Percentiles rank a stretch among this genome's conserved stretches.
These are phyloP conservation scores for Aspergillus sp. DNA, from an alignment of 2,329 filamentous ascomycete species.

Conservation along the genomic window DNA sequence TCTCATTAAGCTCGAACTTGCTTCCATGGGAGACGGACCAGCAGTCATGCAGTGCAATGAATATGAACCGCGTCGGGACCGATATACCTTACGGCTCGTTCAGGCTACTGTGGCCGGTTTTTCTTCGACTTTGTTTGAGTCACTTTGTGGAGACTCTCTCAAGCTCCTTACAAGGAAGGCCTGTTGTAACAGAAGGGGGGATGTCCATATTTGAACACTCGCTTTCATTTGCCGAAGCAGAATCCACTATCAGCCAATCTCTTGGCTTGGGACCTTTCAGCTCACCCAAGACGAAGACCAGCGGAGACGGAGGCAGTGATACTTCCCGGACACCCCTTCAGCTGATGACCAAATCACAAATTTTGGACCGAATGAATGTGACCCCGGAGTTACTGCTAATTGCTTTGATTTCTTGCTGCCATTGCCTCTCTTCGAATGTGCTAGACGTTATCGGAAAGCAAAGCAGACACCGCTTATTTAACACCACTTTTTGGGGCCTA, in stretches of 20 bases:
- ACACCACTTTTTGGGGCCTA: conserved; percentile 84
- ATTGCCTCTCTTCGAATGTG: conserved; percentile 80
- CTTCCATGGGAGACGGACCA: conserved; percentile 73
- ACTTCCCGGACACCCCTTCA: conserved; percentile 33
- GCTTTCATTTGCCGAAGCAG: conserved; percentile 91
- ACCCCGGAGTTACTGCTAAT: conserved; percentile 86
- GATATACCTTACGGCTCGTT: conserved; percentile 73
- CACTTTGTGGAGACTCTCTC: conserved; percentile 88
- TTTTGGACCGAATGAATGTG: conserved; percentile 80
- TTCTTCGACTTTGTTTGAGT: conserved; percentile 60
- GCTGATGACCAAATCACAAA: conserved; percentile 49
- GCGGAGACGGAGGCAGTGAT: conserved; percentile 45
- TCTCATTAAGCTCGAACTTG: conserved; percentile 69
- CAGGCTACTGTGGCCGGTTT: conserved; percentile 58
- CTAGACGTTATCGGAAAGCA: conserved; percentile 80
- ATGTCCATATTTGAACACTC: conserved; percentile 98
- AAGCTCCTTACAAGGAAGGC: conserved; percentile 81
- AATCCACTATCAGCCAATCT: conserved; percentile 79
- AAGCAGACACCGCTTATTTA: conserved; percentile 75
- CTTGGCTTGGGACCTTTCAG: conserved; percentile 70
- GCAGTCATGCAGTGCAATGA: conserved; percentile 70
- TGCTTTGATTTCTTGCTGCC: conserved; percentile 82
- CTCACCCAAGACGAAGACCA: conserved; percentile 43
- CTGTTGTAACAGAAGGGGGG: conserved; percentile 79
- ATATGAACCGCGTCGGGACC: conserved; percentile 65